Percentiles rank a stretch among this genome's conserved stretches.
phyloP scores from a whole-genome alignment of 2,329 filamentous ascomycete genomes.

The Curvularia sp. region DNA sequence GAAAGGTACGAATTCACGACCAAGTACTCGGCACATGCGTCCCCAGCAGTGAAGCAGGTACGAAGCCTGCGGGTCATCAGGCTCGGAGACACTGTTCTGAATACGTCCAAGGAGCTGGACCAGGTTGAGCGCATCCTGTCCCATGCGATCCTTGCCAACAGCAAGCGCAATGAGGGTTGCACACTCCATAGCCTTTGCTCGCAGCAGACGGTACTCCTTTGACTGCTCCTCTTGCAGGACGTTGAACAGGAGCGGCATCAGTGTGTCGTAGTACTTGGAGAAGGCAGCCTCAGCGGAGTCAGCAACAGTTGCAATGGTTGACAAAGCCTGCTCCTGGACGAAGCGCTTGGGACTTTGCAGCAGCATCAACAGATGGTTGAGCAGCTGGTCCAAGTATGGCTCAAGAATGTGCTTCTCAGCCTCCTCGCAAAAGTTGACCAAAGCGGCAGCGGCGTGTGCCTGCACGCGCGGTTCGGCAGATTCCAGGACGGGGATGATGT shows the following conservation, averaged over 20 bases:
- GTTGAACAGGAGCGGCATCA: slow-evolving; percentile 94
- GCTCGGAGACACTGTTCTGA: slow-evolving; percentile 79
- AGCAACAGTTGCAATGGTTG: slow-evolving; percentile 98
- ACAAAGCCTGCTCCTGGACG: slow-evolving; percentile 96
- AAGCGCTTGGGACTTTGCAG: slow-evolving; percentile 92
- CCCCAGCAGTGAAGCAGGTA: slow-evolving; percentile 99
- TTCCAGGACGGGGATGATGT: slow-evolving; percentile 90
- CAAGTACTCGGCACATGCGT: slow-evolving; percentile 95
- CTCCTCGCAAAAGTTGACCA: slow-evolving; percentile 99
- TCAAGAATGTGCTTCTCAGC: slow-evolving; percentile 91
- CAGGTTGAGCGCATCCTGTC: slow-evolving; percentile 82
- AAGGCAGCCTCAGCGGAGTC: slow-evolving; percentile 97
- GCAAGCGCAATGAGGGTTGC: slow-evolving; percentile 94
- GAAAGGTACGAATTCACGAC: slow-evolving; percentile 89
- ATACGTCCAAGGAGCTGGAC: slow-evolving; percentile 88
- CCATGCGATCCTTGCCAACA: slow-evolving; percentile 91
- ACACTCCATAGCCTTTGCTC: slow-evolving; percentile 99
- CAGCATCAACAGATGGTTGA: slow-evolving; percentile 84
- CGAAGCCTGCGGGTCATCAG: slow-evolving; percentile 94
- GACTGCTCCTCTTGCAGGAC: slow-evolving; percentile 89
- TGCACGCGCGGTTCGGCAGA: slow-evolving; percentile 93
- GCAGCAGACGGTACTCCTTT: slow-evolving; percentile 88
- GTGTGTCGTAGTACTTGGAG: slow-evolving; percentile 89
- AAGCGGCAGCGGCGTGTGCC: slow-evolving; percentile 93
- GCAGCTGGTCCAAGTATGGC: slow-evolving; percentile 87